These are phyloP conservation scores for Podospora didyma DNA, from an alignment of 495 filamentous ascomycete species.

Conservation along the genomic window DNA sequence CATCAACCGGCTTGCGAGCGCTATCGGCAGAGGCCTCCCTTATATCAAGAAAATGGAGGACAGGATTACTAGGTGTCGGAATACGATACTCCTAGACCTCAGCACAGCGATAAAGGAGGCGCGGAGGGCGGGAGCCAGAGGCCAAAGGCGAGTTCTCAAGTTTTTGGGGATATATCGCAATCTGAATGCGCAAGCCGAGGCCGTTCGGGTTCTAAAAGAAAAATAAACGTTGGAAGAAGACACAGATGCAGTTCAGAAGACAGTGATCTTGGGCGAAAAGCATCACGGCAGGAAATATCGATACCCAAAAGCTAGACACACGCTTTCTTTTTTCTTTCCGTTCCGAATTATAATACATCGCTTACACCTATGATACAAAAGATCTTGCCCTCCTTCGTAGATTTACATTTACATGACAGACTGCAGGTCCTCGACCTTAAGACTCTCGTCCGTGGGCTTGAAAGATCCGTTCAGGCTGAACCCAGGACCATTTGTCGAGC, in stretches of 20 bases:
- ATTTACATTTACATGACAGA: slow-evolving; percentile 45
- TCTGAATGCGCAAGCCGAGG: slow-evolving; percentile 70
- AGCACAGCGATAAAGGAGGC: slow-evolving; percentile 74
- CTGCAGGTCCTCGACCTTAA: slow-evolving; percentile 51
- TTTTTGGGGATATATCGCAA: slow-evolving; percentile 73
- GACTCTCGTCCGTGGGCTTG: slow-evolving; percentile 50
- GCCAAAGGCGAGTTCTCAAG: slow-evolving; percentile 58
- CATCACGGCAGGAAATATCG: slow-evolving; percentile 12
- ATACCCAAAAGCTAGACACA: slow-evolving; percentile 27
- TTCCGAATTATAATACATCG: slow-evolving; percentile 43
- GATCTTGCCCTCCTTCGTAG: slow-evolving; percentile 2
- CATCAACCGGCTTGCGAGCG: slow-evolving; percentile 34
- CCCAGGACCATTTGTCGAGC: slow-evolving; percentile 79
- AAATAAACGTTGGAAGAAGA: slow-evolving; percentile 18
- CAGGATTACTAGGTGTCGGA: slow-evolving; percentile 47
- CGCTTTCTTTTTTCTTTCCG: slow-evolving; percentile 9
- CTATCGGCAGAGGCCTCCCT: slow-evolving; percentile 37
- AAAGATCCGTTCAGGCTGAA: slow-evolving; percentile 82
- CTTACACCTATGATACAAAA: slow-evolving; percentile 34
- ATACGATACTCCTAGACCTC: slow-evolving; percentile 81
- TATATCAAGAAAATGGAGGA: slow-evolving; percentile 53
- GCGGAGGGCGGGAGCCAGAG: slow-evolving; percentile 47
- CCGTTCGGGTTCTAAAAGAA: slow-evolving; percentile 63
- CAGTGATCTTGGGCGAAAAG: neutral
- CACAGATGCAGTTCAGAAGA: neutral